Percentiles rank a stretch among this genome's conserved stretches.
These are phyloP conservation scores for Lichtheimia corymbifera DNA, from an alignment of 371 early-diverging fungal genomes.

Conservation along the genomic window DNA sequence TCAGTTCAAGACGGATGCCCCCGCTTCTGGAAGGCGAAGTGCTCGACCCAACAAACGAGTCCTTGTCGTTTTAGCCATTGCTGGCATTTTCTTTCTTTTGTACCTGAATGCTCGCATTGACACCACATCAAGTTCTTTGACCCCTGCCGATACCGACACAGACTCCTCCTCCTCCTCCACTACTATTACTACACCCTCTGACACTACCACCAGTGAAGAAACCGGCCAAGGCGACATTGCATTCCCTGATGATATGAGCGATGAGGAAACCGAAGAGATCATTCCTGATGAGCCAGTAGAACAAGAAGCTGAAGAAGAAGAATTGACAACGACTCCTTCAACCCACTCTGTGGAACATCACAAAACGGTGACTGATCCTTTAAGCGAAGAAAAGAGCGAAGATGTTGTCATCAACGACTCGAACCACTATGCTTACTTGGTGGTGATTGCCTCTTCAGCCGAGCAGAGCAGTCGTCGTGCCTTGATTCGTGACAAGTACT, in stretches of 20 bases:
- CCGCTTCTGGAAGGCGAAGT: constrained; percentile 7
- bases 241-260: background rate
- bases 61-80: constrained; percentile 4
- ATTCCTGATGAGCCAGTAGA: background rate
- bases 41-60: constrained; percentile 18
- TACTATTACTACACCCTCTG: background rate
- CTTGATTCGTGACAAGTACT: constrained; percentile 52
- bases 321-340: constrained; percentile 4
- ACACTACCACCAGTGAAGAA: background rate
- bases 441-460: constrained; percentile 52
- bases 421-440: constrained; percentile 43
- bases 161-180: background rate
- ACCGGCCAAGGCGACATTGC: no score
- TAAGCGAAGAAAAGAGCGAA: constrained; percentile 13
- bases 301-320: background rate
- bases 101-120: constrained; percentile 17
- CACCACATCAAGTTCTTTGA: background rate
- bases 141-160: background rate
- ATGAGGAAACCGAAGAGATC: background rate
- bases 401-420: constrained; percentile 31
- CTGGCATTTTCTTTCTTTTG: constrained; percentile 11
- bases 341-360: constrained; percentile 19
- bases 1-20: constrained; percentile 21
- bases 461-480: constrained; percentile 33
- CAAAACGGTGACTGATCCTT: constrained; percentile 12